Base-by-base conservation (phyloP, 2,329 filamentous ascomycete genomes). In the Myriosclerotinia scirpicola region DNA sequence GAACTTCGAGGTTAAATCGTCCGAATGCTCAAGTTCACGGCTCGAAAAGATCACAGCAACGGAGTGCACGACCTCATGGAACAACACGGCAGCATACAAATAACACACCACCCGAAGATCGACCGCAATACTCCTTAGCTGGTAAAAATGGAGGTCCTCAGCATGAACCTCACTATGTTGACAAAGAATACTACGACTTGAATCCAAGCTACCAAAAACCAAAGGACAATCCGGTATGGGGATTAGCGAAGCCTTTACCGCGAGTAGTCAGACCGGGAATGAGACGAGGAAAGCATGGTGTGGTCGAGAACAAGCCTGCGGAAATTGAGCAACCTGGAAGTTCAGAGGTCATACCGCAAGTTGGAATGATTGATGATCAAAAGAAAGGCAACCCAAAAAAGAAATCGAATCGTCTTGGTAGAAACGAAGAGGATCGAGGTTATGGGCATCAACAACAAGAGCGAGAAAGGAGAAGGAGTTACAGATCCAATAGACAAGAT, bases 321-420 rank as follows among this genome's bases (percentile, higher is more conserved):
- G 67, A 68, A 52, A 54, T 54, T 44, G 11, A 38, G 34, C 46
- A 66, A 48, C 68, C 65, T 14, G 67, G 67, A 3, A 48, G 26
- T 46, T 42, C 68, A 3, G 67, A 68, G 36, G 60, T 34, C 0
- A 66, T 71, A 22, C 65, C 70, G 3, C 63, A 70, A 34, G 20
- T 71, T 42, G 68, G 67, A 1, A 70, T 70, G 68, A 71, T 70
- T 63, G 59, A 44, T 4, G 66, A 62, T n/a, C 67, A 71, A 38
- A 67, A 52, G 48, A 48, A 61, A 44, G 55, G 60, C 9, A 56
- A 48, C 8, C 20, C 64, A 12, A 66, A 69, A 56, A 52, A 68
- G 38, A 63, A 55, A 26, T 60, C 22, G 1, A 52, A 59, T 20
- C 38, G 36, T 12, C 20, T 53, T 8, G 44, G 54, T 7, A 59